A percentile compares a stretch with the other conserved stretches of the same genome.
These are phyloP conservation scores for Solanum appendiculatum DNA, from an alignment of 257 asterid species.

Conservation along the genomic window DNA sequence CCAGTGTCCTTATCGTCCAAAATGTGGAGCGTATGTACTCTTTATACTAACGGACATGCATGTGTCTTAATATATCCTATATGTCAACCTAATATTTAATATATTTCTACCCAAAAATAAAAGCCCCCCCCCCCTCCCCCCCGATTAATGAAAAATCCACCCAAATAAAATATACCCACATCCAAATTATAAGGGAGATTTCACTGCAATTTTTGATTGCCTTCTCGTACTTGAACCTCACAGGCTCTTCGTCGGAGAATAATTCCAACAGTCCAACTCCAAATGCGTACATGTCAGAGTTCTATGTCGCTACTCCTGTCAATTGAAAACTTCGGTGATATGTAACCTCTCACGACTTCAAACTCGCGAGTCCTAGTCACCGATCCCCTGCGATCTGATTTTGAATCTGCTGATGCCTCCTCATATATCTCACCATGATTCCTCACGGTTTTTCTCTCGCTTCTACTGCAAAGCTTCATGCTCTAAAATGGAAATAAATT, in stretches of 20 bases:
- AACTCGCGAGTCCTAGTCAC: conserved; percentile 25
- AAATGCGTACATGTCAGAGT: conserved; percentile 79
- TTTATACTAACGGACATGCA: too few species aligned
- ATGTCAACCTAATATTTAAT: too few species aligned
- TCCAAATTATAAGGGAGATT: conserved; percentile 22
- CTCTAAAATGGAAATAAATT: conserved; percentile 89
- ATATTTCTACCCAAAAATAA: too few species aligned
- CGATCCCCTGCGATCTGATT: conserved; percentile 1
- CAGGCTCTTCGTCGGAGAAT: conserved; percentile 68
- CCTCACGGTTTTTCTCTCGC: conserved; percentile 4
- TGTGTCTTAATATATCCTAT: too few species aligned
- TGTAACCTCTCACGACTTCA: conserved; percentile 80
- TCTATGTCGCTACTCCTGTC: conserved; percentile 72
- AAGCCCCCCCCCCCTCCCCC: too few species aligned
- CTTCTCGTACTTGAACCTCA: conserved; percentile 44
- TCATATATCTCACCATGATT: not conserved
- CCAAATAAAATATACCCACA: too few species aligned
- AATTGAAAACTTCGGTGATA: conserved; percentile 77
- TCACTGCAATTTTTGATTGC: conserved; percentile 27
- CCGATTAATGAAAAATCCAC: too few species aligned
- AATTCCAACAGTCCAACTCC: conserved; percentile 80
- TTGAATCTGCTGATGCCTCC: not conserved
- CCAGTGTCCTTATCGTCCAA: too few species aligned
- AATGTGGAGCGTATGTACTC: too few species aligned
- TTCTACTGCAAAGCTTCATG: conserved; percentile 91